Evolutionary conservation across 768 basidiomycete genomes (phyloP).

Genomic region (Boletus coccyginus): DNA sequence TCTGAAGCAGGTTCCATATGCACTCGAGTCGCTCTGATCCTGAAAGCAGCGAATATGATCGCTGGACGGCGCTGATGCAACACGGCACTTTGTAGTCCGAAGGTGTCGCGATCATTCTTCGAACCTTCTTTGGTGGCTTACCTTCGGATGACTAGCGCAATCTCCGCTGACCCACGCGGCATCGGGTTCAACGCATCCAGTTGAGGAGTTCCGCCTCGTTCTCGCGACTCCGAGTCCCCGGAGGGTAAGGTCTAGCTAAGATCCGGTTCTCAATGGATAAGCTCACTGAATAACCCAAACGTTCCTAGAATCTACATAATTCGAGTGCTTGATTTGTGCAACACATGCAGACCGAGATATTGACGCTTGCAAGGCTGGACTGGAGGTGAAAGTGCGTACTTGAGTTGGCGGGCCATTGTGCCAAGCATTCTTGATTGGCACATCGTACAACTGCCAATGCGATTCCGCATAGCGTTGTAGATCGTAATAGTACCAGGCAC

Average conservation of each 20-base stretch:
- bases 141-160: slow-evolving; percentile 15
- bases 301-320: too few relatives aligned
- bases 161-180: slow-evolving; percentile 8
- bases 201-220: not conserved
- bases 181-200: not conserved
- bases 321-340: too few relatives aligned
- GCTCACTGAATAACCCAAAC: too few relatives aligned
- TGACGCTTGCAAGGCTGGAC: not conserved
- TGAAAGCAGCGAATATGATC: not conserved
- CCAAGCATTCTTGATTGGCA: not conserved
- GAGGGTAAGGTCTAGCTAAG: not conserved
- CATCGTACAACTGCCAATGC: not conserved
- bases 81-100: slow-evolving; percentile 10
- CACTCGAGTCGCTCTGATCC: not conserved
- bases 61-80: not conserved
- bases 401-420: not conserved
- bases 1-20: not conserved
- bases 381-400: not conserved
- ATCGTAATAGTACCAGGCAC: not conserved
- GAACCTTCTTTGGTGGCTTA: slow-evolving; percentile 13
- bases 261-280: not conserved
- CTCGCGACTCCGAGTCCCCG: not conserved
- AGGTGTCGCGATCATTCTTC: slow-evolving; percentile 16
- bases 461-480: not conserved
- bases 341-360: too few relatives aligned